phyloP scores from a whole-genome alignment of 345 rosid genomes.

The Citrus reticulata region DNA sequence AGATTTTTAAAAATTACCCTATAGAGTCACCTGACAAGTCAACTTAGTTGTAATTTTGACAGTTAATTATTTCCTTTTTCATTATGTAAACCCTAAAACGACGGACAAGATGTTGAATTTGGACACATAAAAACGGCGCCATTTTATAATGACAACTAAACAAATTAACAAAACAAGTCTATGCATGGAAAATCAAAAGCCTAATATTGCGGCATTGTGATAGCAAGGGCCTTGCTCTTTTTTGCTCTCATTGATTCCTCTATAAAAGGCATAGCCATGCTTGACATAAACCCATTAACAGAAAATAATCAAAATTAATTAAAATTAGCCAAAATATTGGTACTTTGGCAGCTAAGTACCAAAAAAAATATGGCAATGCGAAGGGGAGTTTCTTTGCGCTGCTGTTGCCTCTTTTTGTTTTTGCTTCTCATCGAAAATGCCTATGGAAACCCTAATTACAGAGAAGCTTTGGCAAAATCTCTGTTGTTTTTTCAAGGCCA shows the following conservation, averaged over 20 bases:
- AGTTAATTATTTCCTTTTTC: not conserved
- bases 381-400: constrained; percentile 6
- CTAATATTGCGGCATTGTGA: constrained; percentile 7
- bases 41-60: not conserved
- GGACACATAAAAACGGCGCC: not conserved
- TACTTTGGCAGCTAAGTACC: not conserved
- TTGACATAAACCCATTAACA: not conserved
- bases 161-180: not conserved
- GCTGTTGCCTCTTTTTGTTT: constrained; percentile 18
- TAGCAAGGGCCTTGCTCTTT: not conserved
- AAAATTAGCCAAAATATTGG: not conserved
- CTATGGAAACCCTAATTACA: constrained; percentile 66
- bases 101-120: constrained; percentile 7
- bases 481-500: constrained; percentile 86
- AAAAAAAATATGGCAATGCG: constrained; percentile 9
- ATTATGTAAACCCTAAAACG: constrained; percentile 8
- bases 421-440: constrained; percentile 20
- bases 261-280: not conserved
- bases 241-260: not conserved
- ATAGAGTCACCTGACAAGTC: too few relatives aligned
- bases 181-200: constrained; percentile 5
- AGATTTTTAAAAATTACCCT: too few relatives aligned
- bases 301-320: not conserved
- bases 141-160: not conserved
- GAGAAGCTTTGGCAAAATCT: constrained; percentile 76